Evolutionary conservation across 257 asterid species (phyloP), one percentile per base, ranked within the genome.

Genomic region (Scutellaria baicalensis): DNA sequence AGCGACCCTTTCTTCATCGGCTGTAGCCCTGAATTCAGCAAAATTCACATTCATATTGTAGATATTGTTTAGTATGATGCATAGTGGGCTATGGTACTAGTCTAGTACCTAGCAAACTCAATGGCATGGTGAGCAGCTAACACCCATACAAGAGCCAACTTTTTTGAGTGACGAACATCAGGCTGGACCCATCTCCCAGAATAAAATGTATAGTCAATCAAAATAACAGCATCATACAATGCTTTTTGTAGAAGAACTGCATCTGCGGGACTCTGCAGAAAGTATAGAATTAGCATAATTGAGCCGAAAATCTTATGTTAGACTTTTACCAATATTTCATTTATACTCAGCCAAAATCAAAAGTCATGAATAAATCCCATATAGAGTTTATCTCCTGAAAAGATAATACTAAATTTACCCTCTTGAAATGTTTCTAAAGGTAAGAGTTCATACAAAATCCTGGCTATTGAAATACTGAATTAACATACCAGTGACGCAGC

Each of bases 121-220:
- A 86, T 75, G 64, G 97, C 92, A 17, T 66, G 66, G 31, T 88
- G 91, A 48, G 78, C 89, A 70, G 87, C 89, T 62, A 89, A 51
- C 65, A 84, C 86, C 98, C 96, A 88, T 59, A 76, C 36, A 35
- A 89, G 56, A 61, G 95, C 87, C 68, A 92, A 69, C 69, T 74
- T 80, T 64, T 80, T 82, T 9, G 76, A 75, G 72, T 73, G 81
- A 55, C 68, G 62, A 49, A 79, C 85, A 31, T 69, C 69, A 43
- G 82, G 68, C 51, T 78, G 84, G 68, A 77, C 70, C 86, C 90
- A 83, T 77, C 78, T 82, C 78, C 82, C 78, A 39, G 83, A 79
- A 61, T 74, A 80, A 83, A 68, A 84, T 39, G 92, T 83, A 70
- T 78, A 80, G 61, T 89, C 89, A 18, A 77, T 71, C 68, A 83